Evolutionary conservation across 1,139 yeast genomes (phyloP), one percentile per base, ranked within the genome.

Genomic region (Wickerhamomyces sp.): DNA sequence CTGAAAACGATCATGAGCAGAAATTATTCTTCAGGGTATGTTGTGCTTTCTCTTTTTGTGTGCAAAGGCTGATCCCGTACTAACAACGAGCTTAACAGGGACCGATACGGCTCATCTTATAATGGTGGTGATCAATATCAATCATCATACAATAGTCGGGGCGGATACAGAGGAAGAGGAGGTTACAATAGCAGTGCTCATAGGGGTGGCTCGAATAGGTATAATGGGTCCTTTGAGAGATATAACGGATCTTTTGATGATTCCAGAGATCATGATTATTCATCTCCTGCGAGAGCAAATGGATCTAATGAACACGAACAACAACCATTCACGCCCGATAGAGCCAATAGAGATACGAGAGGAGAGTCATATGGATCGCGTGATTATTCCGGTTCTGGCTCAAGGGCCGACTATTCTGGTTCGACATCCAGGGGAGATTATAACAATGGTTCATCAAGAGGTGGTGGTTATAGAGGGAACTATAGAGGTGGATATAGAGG

Each of bases 111-210:
- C 11, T 29, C 36, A 33, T 36, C 27, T 2, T 30, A 32, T 33
- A 10, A 33, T 10, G 41, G 39, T 18, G 33, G 38, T 10, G 34
- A 42, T 7, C 40, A 44, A 23, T 47, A 56, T 46, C 54, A 52
- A 9, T 52, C 48, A 5, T 46, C 47, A 31, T 45, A 47, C 14
- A 45, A 44, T 14, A 38, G 42, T 32, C 47, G 56, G 13, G 58
- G 55, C 4, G 52, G 56, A 3, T 47, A 47, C 37, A 36, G 43
- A 13, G 45, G 50, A 9, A 45, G 54, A 7, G 35, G 52, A 15
- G 49, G 52, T 4, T 33, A 31, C 15, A 30, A 32, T 29, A 32
- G 27, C 8, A 33, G 23, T 18, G 23, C 23, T 18, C 23, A 29
- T 26, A 40, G 43, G 26, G 39, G 39, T 35, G 42, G 34, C 10